Evolutionary conservation across 108 stramenopile genomes (phyloP), one percentile per base, ranked within the genome.

Genomic region (Stephanodiscus triporus): DNA sequence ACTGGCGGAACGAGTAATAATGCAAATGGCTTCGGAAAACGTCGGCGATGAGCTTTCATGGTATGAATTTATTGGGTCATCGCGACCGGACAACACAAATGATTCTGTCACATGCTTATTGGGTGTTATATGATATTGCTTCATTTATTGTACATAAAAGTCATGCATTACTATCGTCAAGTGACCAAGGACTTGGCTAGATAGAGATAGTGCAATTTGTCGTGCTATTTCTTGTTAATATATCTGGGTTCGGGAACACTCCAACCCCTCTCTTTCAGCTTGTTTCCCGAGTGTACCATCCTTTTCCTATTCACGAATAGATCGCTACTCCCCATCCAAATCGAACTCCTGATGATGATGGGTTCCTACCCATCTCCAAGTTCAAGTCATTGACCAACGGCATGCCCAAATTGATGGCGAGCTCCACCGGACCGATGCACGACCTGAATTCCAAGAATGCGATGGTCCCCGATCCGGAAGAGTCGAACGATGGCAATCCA

Each of bases 321-420:
- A 72, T 77, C 76, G 38, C 62, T 66, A 36, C 45, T 23, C n/a
- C 76, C 76, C 55, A 77, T 57, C 34, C 76, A 22, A 56, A 38
- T 59, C 14, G 45, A 53, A 55, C 76, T 77, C 16, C 50, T 63
- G 48, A 49, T 7, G 19, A 16, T 49, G 48, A 16, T 3, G 2
- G 32, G 40, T 69, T 70, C 30, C 70, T 70, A 9, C 40, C 68
- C 36, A 77, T 14, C 30, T 77, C 76, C 20, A 77, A 47, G 24
- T 72, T 77, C 37, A 72, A 45, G 36, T 78, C 77, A 56, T 78
- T 71, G 32, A 73, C 67, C 4, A 78, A 78, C 53, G 77, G 72
- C 29, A 66, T 55, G 10, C 72, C 77, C 14, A 78, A 45, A 71
- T 78, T 78, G 27, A 78, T 73, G 9, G 72, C 53, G 22, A 78